Evolutionary conservation across 768 basidiomycete genomes (phyloP), one percentile per base, ranked within the genome.

Genomic region (Mycena rosella): DNA sequence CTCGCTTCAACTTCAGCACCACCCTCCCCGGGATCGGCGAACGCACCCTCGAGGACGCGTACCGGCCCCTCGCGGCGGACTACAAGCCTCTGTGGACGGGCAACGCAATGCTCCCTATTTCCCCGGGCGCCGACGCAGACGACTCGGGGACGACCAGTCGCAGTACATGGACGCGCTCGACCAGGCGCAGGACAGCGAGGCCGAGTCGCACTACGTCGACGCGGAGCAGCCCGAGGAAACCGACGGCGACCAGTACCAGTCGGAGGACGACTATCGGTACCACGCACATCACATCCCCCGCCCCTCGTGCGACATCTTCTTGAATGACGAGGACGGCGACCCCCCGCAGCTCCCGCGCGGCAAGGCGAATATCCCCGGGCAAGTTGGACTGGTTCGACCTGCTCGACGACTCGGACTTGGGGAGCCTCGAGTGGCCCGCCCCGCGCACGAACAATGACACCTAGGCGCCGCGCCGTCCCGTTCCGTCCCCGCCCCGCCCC

Each of bases 321-420:
- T 60, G 26, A 59, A 63, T 40, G 57, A 36, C 10, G 64, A 40
- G 29, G 63, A 60, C 36, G 45, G 52, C 14, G 51, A 40, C 38
- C 38, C 17, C 7, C 4, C 38, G 14, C 10, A 63, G 30, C 13
- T 32, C 18, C 65, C 56, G n/a, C 47, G 30, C 13, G 48, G 64
- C 22, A 70, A 66, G 51, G 55, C 64, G 22, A 60, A 53, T 27
- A 66, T 67, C 44, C 49, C 65, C 26, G 40, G 60, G 65, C 42
- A 66, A 40, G 29, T 9, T 58, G 14, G 69, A 70, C 45, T 70
- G 69, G 69, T 70, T 62, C 20, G 69, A 70, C 44, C 55, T 62
- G 38, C 60, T 55, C 10, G 69, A 70, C 11, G 69, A 70, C 61
- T 7, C 5, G 5, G 64, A 66, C 51, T 34, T 70, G 17, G 60